Evolutionary conservation across 352 stramenopile species (phyloP), one percentile per base, ranked within the genome.

Genomic region (Thraustotheca clavata): DNA sequence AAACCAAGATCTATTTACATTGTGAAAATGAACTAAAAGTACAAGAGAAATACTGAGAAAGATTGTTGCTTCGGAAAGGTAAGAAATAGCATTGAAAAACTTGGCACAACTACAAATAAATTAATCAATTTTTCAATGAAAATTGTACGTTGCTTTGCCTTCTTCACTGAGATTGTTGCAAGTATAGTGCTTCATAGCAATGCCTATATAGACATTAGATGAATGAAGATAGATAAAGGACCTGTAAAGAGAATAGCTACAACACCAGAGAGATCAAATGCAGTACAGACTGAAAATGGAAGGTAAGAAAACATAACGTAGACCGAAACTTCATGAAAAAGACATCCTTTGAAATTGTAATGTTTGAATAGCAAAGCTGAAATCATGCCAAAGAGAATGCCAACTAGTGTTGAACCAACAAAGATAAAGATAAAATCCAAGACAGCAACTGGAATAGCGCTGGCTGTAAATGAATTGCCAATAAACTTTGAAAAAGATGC

Each of bases 201-300:
- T 92, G 14, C 75, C 60, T 67, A 24, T 18, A 29, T 22, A 49
- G 9, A 2, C 26, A 3, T 8, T 3, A 24, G 27, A n/a, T 18
- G 26, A 0, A 9, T 26, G 35, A 20, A 31, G 27, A 18, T 6
- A 20, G 16, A 67, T 29, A 60, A 34, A 18, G 46, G 24, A 39
- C 84, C 94, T 18, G 88, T 88, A 54, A 98, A 97, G 49, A 98
- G 88, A 70, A 97, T 96, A 0, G 88, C 88, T 12, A 98, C 91
- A 67, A 98, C 96, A 27, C 91, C 91, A 32, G 82, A 93, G 74
- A 96, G 84, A 33, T 88, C 73, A 29, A 92, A 60, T 32, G 89
- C 76, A 66, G 90, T 75, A 12, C 80, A 80, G 11, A 77, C 69
- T 27, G 91, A 71, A 71, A 92, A 94, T 14, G 83, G 76, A 20